Conservation (phyloP, 208 protist species). For the Leishmania lainsoni region DNA sequence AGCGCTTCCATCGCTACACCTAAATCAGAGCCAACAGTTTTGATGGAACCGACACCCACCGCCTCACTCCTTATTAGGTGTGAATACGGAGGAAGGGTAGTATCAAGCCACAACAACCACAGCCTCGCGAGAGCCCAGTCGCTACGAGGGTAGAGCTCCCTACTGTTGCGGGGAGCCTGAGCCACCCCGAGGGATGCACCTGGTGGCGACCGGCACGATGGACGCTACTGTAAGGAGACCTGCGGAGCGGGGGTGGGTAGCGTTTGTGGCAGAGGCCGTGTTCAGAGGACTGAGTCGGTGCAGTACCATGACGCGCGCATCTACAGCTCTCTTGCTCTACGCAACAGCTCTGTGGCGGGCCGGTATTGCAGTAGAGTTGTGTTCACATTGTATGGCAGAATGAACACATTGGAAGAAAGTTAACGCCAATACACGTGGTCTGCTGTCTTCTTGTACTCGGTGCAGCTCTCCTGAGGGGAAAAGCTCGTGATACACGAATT, state of each 20-base stretch:
- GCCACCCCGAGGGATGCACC: too few species aligned
- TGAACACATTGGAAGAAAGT: constrained; percentile 6
- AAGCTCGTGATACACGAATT: constrained; percentile 29
- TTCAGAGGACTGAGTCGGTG: not conserved
- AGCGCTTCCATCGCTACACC: not conserved
- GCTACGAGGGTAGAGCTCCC: constrained; percentile 33
- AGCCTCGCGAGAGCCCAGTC: constrained; percentile 54
- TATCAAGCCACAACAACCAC: constrained; percentile 17
- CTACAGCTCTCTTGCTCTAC: not conserved
- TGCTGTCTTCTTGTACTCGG: constrained; percentile 34
- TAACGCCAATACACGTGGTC: constrained; percentile 42
- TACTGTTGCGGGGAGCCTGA: constrained; percentile 4
- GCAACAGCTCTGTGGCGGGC: not conserved
- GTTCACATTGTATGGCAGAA: not conserved
- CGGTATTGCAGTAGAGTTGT: not conserved
- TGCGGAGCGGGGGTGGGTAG: too few species aligned
- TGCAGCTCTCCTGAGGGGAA: constrained; percentile 17
- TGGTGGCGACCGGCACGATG: too few species aligned
- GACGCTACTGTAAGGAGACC: too few species aligned
- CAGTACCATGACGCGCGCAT: not conserved
- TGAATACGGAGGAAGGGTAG: not conserved
- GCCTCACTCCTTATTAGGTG: not conserved
- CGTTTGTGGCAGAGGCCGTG: not conserved
- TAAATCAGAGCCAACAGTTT: not conserved
- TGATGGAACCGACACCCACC: not conserved